A percentile compares a stretch with the other conserved stretches of the same genome.
Evolutionary conservation across 495 filamentous ascomycete species (phyloP).

Genomic region (Symbiotaphrina buchneri): DNA sequence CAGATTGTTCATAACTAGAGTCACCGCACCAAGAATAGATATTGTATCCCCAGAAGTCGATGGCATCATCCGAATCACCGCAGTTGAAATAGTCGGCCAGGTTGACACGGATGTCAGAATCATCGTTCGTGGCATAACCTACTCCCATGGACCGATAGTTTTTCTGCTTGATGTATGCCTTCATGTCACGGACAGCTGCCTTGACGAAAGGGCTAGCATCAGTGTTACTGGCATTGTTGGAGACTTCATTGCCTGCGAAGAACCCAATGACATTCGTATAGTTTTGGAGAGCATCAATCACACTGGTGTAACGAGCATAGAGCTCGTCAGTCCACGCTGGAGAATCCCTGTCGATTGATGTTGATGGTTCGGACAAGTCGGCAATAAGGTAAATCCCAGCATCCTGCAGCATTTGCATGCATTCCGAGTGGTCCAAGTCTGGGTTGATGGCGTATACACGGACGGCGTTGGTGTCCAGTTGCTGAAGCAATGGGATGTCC

Average conservation of each 20-base stretch:
- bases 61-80: constrained; percentile 32
- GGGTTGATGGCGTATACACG: constrained; percentile 88
- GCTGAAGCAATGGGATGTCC: constrained; percentile 59
- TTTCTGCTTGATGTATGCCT: constrained; percentile 68
- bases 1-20: constrained; percentile 46
- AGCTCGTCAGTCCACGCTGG: constrained; percentile 57
- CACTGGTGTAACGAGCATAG: constrained; percentile 56
- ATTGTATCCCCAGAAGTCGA: constrained; percentile 98
- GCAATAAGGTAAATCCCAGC: constrained; percentile 89
- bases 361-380: constrained; percentile 57
- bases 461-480: constrained; percentile 70
- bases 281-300: constrained; percentile 55
- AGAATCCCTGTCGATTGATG: constrained; percentile 64
- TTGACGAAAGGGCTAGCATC: constrained; percentile 80
- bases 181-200: constrained; percentile 48
- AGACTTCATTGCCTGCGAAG: constrained; percentile 94
- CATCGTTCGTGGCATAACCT: constrained; percentile 90
- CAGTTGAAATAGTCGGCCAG: constrained; percentile 91
- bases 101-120: constrained; percentile 48
- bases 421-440: constrained; percentile 48
- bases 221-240: constrained; percentile 60
- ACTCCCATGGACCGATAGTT: constrained; percentile 65
- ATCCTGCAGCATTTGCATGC: constrained; percentile 63
- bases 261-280: constrained; percentile 86
- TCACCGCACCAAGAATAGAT: constrained; percentile 96